These are phyloP conservation scores for Chalaropsis ovoidea DNA, from an alignment of 2,329 filamentous ascomycete species.

Conservation along the genomic window DNA sequence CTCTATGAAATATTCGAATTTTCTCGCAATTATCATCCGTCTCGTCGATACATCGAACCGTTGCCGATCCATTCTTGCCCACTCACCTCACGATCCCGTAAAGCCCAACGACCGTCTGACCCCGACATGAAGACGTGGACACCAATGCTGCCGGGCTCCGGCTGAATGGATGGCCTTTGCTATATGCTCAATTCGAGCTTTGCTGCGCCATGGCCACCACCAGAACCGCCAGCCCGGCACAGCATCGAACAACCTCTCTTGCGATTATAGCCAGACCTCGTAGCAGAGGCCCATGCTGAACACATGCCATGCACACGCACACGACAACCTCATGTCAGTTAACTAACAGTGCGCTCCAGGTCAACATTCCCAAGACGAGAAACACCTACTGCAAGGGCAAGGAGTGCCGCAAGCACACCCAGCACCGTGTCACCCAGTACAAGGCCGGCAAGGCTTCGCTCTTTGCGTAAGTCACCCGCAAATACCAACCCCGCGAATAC, in stretches of 20 bases:
- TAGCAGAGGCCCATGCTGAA: constrained; percentile 22
- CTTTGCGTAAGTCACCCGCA: constrained; percentile 48
- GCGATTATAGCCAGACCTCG: constrained; percentile 8
- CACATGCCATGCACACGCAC: not conserved
- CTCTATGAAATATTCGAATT: not conserved
- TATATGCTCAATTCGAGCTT: not conserved
- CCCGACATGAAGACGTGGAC: not conserved
- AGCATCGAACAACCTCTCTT: not conserved
- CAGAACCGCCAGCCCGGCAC: constrained; percentile 17
- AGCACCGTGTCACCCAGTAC: constrained; percentile 93
- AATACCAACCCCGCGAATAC: not conserved
- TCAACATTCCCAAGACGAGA: constrained; percentile 97
- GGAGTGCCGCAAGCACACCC: constrained; percentile 83
- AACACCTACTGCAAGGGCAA: constrained; percentile 97
- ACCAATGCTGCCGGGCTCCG: not conserved
- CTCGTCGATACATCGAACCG: constrained; percentile 11
- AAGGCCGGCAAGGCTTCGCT: constrained; percentile 94
- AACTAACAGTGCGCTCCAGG: constrained; percentile 43
- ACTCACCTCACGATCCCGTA: no score
- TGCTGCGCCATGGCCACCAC: not conserved
- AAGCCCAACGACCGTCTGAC: no score
- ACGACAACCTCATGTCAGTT: constrained; percentile 29
- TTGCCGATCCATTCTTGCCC: no score
- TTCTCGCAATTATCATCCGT: not conserved
- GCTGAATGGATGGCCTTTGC: not conserved